These are phyloP conservation scores for Solanum pimpinellifolium DNA, from an alignment of 257 asterid genomes.

Conservation along the genomic window DNA sequence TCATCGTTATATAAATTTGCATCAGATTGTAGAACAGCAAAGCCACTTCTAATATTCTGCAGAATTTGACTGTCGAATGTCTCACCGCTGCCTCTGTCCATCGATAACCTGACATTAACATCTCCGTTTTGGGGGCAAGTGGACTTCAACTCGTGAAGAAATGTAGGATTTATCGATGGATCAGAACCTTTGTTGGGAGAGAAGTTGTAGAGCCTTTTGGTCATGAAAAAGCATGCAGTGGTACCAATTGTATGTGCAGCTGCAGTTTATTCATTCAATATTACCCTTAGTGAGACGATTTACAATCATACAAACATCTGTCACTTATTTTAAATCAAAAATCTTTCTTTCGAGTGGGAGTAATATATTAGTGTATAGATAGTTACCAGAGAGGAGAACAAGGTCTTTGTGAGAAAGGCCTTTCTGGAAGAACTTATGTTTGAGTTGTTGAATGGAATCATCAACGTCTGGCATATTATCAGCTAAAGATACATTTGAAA, in stretches of 20 bases:
- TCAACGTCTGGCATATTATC: neutral
- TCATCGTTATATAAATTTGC: neutral
- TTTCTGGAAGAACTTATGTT: neutral
- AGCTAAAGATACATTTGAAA: neutral
- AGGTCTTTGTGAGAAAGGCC: neutral
- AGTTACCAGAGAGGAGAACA: neutral
- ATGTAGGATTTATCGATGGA: neutral
- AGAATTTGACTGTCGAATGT: neutral
- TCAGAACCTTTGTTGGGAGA: neutral
- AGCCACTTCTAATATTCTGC: neutral
- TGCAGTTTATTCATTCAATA: neutral
- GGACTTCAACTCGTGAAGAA: neutral
- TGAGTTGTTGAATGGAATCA: neutral
- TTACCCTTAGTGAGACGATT: too few species aligned
- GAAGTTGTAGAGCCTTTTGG: neutral
- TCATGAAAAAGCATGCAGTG: neutral
- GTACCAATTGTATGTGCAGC: neutral
- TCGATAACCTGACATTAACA: neutral
- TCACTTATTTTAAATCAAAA: too few species aligned
- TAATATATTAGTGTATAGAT: too few species aligned
- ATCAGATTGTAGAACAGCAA: neutral
- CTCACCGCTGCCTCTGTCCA: neutral
- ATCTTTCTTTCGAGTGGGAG: too few species aligned
- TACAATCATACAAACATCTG: too few species aligned
- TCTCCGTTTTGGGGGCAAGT: neutral